Percentiles rank a stretch among this genome's conserved stretches.
Evolutionary conservation across 208 protist species (phyloP).

Genomic region (Jaenimonas drosophilae): DNA sequence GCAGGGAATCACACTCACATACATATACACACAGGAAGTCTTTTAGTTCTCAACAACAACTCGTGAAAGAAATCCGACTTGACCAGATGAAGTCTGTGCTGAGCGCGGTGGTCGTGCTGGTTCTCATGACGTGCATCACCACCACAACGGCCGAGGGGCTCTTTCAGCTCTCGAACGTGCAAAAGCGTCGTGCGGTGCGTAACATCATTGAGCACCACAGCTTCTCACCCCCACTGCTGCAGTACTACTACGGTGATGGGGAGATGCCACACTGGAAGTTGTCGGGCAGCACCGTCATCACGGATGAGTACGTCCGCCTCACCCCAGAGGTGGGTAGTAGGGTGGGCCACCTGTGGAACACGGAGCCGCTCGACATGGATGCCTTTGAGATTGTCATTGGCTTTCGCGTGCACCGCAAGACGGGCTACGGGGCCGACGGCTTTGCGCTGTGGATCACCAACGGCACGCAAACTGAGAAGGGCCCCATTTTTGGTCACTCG

Average conservation of each 20-base stretch:
- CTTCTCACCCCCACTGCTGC: conserved; percentile 63
- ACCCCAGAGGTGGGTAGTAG: conserved; percentile 36
- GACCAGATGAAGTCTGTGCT: too few relatives aligned
- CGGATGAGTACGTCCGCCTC: conserved; percentile 76
- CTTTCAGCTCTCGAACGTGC: conserved; percentile 12
- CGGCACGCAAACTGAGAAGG: conserved; percentile 12
- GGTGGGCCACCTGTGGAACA: conserved; percentile 74
- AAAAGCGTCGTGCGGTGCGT: conserved; percentile 31
- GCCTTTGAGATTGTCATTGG: conserved; percentile 79
- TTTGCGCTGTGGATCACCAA: conserved; percentile 73
- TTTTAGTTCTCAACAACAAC: too few relatives aligned
- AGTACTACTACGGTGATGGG: conserved; percentile 58
- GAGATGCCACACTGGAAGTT: conserved; percentile 73
- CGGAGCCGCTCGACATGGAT: conserved; percentile 52
- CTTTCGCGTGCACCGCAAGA: conserved; percentile 35
- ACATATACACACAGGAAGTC: too few relatives aligned
- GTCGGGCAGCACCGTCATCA: conserved; percentile 64
- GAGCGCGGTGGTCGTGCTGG: neutral
- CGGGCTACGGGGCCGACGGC: conserved; percentile 48
- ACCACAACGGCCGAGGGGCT: neutral
- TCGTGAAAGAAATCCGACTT: too few relatives aligned
- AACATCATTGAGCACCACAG: conserved; percentile 62
- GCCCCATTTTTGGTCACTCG: conserved; percentile 52
- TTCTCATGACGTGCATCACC: neutral
- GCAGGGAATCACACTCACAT: too few relatives aligned